Base-by-base conservation (phyloP, 2,329 filamentous ascomycete species). In the Beauveria australis region DNA sequence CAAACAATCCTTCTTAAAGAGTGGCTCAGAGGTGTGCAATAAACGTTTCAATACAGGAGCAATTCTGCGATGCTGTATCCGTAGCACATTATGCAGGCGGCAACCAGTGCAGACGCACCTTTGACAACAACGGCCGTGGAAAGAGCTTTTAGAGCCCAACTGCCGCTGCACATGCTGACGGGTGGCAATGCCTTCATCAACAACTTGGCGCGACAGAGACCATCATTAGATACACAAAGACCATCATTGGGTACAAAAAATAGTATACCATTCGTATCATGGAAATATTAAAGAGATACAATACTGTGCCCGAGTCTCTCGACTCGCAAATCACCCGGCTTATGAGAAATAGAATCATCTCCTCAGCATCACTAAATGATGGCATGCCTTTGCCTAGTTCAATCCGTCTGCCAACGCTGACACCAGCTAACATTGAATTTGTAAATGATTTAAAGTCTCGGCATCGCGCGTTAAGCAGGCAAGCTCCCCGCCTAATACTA, bases 211-310 rank as follows among this genome's bases (percentile, higher is more conserved):
- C 33, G 33, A 37, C 33, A 16, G 33, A 37, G 14, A 16, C 33
- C 33, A 9, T 28, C 28, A 9, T 10, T 28, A 8, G 5, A 33
- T 24, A 24, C 24, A 24, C 24, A 24, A 24, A 24, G 3, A 24
- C 24, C 24, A 24, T 14, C 30, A 14, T 43, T 19, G 41, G 18
- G 22, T n/a, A 28, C 28, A 40, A 52, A 37, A 53, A 53, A 59
- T 51, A 24, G 56, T 40, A 37, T 59, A 48, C 48, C 56, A 41
- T 59, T 59, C 37, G 46, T 59, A 12, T 40, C 44, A 53, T 44
- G 56, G 56, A 59, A 48, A 59, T 59, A 59, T 59, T 59, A 59
- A 59, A 59, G 37, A 52, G 12, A 59, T 59, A 59, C 56, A 59
- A 8, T 59, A 59, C 56, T 59, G 56, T 52, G 46, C n/a, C 26